Evolutionary conservation across 176 grass and related monocot species (phyloP), one percentile per base, ranked within the genome.

Genomic region (Bolboschoenus planiculmis): DNA sequence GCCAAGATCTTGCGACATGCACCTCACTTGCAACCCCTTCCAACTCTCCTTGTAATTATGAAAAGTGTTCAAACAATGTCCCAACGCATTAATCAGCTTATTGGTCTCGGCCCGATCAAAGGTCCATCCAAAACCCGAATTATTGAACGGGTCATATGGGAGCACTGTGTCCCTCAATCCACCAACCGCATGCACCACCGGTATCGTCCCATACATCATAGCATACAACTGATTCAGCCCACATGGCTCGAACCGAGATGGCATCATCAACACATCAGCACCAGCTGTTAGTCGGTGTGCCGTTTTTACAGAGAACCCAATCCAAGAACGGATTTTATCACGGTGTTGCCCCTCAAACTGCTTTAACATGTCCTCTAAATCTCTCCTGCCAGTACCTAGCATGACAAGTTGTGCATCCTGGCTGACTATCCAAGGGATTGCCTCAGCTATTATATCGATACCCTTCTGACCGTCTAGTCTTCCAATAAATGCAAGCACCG

Each of bases 171-270:
- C 96, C 16, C 96, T 84, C 47, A 95, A 90, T 40, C 96, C 92
- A 18, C 92, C 96, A 1, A 95, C 96, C 16, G 91, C 89, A 85
- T 99, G 96, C 86, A 95, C 96, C 79, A 99, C 92, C 21, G 96
- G 92, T 18, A 95, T 79, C 0, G 89, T 99, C 24, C 96, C 96
- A 78, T 99, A 99, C 42, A 81, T 85, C 92, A 95, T 93, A 1
- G 96, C 92, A 53, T 95, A 99, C 20, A 99, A 87, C 86, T 99
- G 96, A 87, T 99, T 95, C 74, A 95, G 85, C 62, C 96, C 96
- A 79, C 96, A 99, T 33, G 96, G 96, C 87, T 98, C 90, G 65
- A 95, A 98, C 85, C 89, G 86, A 10, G 96, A 98, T 46, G 92
- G 96, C 96, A 99, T 99, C 10, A 95, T 71, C 8, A 99, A 48